These are phyloP conservation scores for Pleurotus eryngii DNA, from an alignment of 768 basidiomycete genomes.

Conservation along the genomic window DNA sequence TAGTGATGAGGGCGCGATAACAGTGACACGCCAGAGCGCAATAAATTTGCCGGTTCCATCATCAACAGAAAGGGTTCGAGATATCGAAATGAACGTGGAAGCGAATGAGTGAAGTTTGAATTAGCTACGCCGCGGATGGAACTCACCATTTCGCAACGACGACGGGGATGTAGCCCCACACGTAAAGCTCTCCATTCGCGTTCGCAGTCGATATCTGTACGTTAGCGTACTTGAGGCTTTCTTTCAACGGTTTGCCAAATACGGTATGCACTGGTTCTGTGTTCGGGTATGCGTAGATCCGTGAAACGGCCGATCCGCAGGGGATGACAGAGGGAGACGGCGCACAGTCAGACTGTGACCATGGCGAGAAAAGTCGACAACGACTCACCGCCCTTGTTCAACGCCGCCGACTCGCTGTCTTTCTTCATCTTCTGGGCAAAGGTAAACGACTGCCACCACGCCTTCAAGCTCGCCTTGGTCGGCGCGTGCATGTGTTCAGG, in stretches of 20 bases:
- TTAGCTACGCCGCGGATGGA: constrained; percentile 17
- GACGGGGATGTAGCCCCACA: constrained; percentile 94
- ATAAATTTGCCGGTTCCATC: neutral
- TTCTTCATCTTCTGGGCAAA: constrained; percentile 62
- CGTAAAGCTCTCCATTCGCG: constrained; percentile 76
- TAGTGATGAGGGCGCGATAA: constrained; percentile 8
- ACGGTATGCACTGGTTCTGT: constrained; percentile 48
- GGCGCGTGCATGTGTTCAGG: constrained; percentile 26
- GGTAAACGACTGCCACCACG: constrained; percentile 82
- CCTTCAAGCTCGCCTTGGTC: constrained; percentile 60
- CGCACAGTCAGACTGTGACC: constrained; percentile 12
- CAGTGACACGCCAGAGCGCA: neutral
- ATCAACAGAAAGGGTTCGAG: neutral
- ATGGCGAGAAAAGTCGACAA: too few relatives aligned
- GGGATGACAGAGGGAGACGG: neutral
- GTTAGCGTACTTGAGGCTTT: constrained; percentile 81
- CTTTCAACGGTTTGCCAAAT: constrained; percentile 82
- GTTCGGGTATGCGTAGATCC: constrained; percentile 18
- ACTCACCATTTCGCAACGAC: constrained; percentile 95
- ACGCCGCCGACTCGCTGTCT: constrained; percentile 33
- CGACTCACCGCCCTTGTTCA: constrained; percentile 33
- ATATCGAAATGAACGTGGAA: neutral
- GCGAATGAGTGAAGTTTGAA: neutral
- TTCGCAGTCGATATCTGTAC: constrained; percentile 93
- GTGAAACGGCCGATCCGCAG: neutral